Conservation (phyloP, 768 basidiomycete genomes). For the Suillus variegatus region DNA sequence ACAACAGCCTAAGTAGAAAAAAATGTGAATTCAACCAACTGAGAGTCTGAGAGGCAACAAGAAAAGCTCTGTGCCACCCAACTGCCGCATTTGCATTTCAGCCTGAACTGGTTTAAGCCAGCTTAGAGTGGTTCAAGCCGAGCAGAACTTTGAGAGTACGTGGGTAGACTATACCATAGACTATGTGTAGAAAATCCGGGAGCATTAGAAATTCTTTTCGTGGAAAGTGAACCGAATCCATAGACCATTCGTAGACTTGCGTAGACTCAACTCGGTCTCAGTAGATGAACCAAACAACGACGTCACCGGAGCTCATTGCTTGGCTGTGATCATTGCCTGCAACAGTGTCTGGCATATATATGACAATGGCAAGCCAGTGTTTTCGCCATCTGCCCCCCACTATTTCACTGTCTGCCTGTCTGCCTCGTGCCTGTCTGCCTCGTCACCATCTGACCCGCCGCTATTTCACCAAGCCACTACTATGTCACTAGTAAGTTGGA, state of each 20-base stretch:
- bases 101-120: too few species aligned
- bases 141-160: conserved; percentile 2
- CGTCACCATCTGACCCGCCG: too few species aligned
- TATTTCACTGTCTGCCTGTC: neutral
- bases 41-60: too few species aligned
- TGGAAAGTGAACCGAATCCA: neutral
- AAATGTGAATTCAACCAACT: too few species aligned
- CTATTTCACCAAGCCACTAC: too few species aligned
- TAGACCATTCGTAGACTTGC: neutral
- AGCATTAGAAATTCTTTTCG: neutral
- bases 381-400: neutral
- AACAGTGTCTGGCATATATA: neutral
- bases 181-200: neutral
- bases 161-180: conserved; percentile 2
- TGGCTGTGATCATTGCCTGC: conserved; percentile 4
- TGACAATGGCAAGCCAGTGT: neutral
- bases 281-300: neutral
- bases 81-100: too few species aligned
- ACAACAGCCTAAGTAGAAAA: too few species aligned
- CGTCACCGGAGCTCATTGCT: neutral
- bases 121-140: too few species aligned
- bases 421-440: too few species aligned
- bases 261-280: neutral
- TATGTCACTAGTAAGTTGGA: too few species aligned
- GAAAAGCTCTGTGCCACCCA: too few species aligned